These are phyloP conservation scores for Aeschynomene evenia DNA, from an alignment of 306 rosid species.

Conservation along the genomic window DNA sequence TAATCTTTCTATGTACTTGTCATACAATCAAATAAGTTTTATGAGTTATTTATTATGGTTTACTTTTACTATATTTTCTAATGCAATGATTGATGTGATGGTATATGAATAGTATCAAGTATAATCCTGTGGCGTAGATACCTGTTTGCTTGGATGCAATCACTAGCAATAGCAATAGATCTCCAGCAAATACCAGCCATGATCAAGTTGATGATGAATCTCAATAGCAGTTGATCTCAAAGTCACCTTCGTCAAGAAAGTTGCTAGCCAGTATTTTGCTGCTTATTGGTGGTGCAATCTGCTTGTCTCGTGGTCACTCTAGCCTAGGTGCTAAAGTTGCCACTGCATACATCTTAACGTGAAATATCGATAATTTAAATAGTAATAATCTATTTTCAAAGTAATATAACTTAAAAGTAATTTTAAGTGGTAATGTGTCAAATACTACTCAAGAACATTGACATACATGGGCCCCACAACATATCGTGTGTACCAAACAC, in stretches of 20 bases:
- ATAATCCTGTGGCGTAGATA: slow-evolving; percentile 44
- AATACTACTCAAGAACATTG: no score
- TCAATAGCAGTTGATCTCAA: slow-evolving; percentile 27
- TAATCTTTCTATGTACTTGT: no score
- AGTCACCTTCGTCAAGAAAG: slow-evolving; percentile 64
- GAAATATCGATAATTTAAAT: no score
- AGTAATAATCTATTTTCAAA: no score
- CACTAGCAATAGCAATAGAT: slow-evolving; percentile 17
- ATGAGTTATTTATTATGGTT: not conserved
- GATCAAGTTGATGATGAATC: slow-evolving; percentile 36
- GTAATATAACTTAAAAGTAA: no score
- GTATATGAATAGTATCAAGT: no score
- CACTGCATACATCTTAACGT: slow-evolving; percentile 62
- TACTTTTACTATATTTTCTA: no score
- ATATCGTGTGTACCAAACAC: no score
- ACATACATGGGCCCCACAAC: no score
- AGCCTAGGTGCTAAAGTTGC: slow-evolving; percentile 91
- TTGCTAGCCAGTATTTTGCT: slow-evolving; percentile 67
- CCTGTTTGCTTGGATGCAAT: slow-evolving; percentile 55
- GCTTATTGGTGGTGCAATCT: slow-evolving; percentile 74
- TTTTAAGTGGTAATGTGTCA: no score
- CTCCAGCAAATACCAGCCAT: slow-evolving; percentile 21
- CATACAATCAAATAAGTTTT: not conserved
- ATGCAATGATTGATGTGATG: no score
- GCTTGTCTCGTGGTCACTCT: slow-evolving; percentile 73